A percentile compares a stretch with the other conserved stretches of the same genome.
Evolutionary conservation across 768 basidiomycete species (phyloP).

Genomic region (Inosperma sp.): DNA sequence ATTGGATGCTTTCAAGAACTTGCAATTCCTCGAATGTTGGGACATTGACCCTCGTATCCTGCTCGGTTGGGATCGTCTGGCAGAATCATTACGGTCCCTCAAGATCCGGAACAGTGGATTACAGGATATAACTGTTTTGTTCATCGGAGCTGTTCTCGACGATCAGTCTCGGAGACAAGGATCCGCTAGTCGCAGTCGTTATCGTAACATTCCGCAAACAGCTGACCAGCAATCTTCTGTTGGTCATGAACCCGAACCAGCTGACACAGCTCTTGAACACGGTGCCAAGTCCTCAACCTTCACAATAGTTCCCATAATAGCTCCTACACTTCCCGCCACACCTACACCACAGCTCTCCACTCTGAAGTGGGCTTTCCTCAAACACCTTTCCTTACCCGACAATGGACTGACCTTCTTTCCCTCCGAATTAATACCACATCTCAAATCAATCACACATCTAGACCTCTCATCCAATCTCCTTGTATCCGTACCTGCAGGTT

Average conservation of each 20-base stretch:
- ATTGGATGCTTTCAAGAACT: conserved; percentile 78
- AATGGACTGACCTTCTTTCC: conserved; percentile 81
- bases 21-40: conserved; percentile 67
- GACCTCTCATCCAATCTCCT: conserved; percentile 91
- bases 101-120: conserved; percentile 76
- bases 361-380: conserved; percentile 71
- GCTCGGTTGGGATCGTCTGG: conserved; percentile 78
- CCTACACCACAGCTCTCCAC: conserved; percentile 43
- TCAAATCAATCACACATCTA: conserved; percentile 74
- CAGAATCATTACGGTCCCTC: conserved; percentile 66
- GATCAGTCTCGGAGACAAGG: conserved; percentile 65
- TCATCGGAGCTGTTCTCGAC: conserved; percentile 75
- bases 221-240: too few species aligned
- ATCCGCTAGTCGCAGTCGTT: conserved; percentile 42
- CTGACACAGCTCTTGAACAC: too few species aligned
- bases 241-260: too few species aligned
- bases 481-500: conserved; percentile 77
- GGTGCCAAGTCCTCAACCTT: too few species aligned
- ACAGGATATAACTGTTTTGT: conserved; percentile 74
- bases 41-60: conserved; percentile 81
- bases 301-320: conserved; percentile 10
- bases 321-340: conserved; percentile 30
- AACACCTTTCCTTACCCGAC: conserved; percentile 71
- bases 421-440: conserved; percentile 55
- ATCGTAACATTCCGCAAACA: conserved; percentile 37